Percentiles rank a stretch among this genome's conserved stretches.
phyloP scores from a whole-genome alignment of 495 filamentous ascomycete species.

The Echria macrotheca region DNA sequence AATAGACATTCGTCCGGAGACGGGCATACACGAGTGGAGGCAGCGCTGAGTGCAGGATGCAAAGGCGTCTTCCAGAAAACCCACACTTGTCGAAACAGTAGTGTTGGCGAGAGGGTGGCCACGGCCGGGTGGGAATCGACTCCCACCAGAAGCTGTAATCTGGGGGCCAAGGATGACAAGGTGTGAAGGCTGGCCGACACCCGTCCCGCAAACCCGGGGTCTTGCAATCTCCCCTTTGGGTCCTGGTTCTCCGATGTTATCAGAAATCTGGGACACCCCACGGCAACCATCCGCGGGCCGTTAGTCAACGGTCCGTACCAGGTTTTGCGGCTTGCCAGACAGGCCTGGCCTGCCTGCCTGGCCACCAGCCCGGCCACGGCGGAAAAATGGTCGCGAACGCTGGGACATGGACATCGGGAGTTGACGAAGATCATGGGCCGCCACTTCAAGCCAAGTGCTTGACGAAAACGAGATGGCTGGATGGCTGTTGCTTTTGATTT shows the following conservation, averaged over 20 bases:
- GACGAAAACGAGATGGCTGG: background rate
- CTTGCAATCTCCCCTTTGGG: constrained; percentile 20
- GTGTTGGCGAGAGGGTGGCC: background rate
- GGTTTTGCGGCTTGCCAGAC: constrained; percentile 8
- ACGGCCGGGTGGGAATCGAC: background rate
- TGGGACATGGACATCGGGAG: background rate
- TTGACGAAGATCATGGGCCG: background rate
- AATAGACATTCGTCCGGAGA: no score
- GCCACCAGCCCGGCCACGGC: no score
- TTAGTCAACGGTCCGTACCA: constrained; percentile 26
- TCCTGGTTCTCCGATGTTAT: constrained; percentile 16
- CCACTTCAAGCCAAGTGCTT: background rate
- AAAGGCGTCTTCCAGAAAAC: no score
- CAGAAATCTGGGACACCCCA: constrained; percentile 19
- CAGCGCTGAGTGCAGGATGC: no score
- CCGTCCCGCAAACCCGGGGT: constrained; percentile 22
- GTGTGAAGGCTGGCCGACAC: background rate
- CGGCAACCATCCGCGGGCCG: constrained; percentile 29
- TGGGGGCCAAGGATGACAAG: background rate
- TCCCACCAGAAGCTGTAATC: background rate
- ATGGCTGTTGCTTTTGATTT: background rate
- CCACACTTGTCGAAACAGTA: background rate
- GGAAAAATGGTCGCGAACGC: background rate
- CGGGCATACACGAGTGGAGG: no score
- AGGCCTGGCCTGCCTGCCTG: no score